phyloP scores from a whole-genome alignment of 164 flowering plant genomes.

The Protea cynaroides region DNA sequence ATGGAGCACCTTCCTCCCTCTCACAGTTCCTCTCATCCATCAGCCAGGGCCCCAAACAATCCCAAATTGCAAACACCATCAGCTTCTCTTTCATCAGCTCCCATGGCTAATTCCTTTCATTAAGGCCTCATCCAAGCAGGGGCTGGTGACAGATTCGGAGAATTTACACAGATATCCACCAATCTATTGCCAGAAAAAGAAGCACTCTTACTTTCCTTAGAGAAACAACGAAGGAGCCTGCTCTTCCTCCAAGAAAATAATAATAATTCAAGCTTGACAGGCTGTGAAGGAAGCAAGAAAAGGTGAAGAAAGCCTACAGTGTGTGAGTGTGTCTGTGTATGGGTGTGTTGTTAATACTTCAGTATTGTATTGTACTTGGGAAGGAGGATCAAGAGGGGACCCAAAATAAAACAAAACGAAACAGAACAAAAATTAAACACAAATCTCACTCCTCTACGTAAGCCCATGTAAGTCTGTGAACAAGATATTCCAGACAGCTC shows the following conservation, averaged over 20 bases:
- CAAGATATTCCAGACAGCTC: conserved; percentile 42
- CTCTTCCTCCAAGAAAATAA: background rate
- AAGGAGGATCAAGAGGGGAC: conserved; percentile 23
- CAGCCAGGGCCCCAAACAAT: conserved; percentile 7
- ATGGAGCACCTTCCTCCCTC: conserved; percentile 26
- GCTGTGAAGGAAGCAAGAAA: conserved; percentile 37
- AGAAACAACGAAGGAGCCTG: conserved; percentile 30
- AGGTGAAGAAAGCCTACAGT: conserved; percentile 25
- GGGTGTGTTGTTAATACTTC: conserved; percentile 11
- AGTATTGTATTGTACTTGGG: conserved; percentile 12
- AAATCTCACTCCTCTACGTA: conserved; percentile 29
- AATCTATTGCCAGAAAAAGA: conserved; percentile 10
- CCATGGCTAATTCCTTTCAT: conserved; percentile 14
- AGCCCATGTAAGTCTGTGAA: conserved; percentile 34
- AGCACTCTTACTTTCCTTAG: conserved; percentile 22
- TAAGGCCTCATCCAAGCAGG: conserved; percentile 18
- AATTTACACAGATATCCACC: conserved; percentile 17
- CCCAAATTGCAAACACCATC: background rate
- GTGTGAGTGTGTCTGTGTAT: conserved; percentile 2
- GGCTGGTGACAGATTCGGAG: conserved; percentile 15
- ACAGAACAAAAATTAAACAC: conserved; percentile 23
- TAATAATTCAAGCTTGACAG: conserved; percentile 49
- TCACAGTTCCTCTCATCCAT: conserved; percentile 25
- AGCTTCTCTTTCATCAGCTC: conserved; percentile 8
- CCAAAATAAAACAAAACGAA: conserved; percentile 5